Percentiles rank a stretch among this genome's conserved stretches.
phyloP scores from a whole-genome alignment of 2,329 filamentous ascomycete species.

The Ceratocystis cubensis region DNA sequence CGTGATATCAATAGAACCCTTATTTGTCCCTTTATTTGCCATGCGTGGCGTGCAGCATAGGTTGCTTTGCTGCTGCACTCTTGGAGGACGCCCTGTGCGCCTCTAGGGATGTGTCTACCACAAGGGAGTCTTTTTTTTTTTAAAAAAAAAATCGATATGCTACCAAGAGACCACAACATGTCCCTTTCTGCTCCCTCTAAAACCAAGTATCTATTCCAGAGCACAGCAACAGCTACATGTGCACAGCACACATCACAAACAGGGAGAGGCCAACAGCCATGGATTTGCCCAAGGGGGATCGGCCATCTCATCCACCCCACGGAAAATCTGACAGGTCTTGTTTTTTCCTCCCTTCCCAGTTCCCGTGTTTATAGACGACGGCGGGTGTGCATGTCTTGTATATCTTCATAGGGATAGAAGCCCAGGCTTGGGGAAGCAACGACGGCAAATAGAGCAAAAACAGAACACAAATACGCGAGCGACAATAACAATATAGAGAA shows the following conservation, averaged over 20 bases:
- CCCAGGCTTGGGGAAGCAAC: background rate
- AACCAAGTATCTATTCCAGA: too few relatives aligned
- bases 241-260: background rate
- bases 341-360: background rate
- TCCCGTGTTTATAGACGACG: background rate
- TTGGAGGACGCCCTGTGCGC: background rate
- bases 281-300: background rate
- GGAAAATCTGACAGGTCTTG: conserved; percentile 1
- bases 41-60: background rate
- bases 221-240: background rate
- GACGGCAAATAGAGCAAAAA: background rate
- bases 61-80: background rate
- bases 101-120: background rate
- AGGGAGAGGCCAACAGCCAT: background rate
- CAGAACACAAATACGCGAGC: background rate
- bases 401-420: background rate
- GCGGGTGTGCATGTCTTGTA: background rate
- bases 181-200: background rate
- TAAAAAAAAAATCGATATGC: background rate
- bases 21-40: too few relatives aligned
- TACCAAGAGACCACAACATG: background rate
- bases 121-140: background rate
- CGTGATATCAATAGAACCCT: too few relatives aligned
- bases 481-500: background rate
- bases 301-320: background rate